Conservation (phyloP, 1,139 yeast genomes). For the Taphrina flavorubra region DNA sequence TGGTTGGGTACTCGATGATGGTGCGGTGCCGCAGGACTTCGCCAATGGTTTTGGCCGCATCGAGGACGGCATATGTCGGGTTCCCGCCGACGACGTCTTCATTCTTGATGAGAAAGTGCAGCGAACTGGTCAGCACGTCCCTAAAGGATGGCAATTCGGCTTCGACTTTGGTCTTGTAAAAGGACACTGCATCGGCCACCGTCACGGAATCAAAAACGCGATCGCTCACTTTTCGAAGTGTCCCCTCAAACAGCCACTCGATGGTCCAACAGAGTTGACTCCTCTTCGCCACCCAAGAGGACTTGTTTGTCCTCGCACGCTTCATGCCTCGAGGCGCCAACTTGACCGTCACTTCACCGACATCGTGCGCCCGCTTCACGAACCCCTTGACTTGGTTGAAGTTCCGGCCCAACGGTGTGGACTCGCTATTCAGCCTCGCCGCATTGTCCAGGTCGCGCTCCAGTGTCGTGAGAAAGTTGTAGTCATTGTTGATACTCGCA, state of each 20-base stretch:
- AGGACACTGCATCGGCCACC: constrained; percentile 13
- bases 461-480: constrained; percentile 70
- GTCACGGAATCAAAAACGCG: constrained; percentile 33
- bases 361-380: constrained; percentile 47
- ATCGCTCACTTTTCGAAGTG: constrained; percentile 22
- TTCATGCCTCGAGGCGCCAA: constrained; percentile 78
- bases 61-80: constrained; percentile 13
- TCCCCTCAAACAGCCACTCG: constrained; percentile 53
- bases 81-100: constrained; percentile 13
- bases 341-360: constrained; percentile 61
- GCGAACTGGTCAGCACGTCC: not conserved
- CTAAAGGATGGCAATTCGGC: constrained; percentile 6
- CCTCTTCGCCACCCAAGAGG: constrained; percentile 72
- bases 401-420: constrained; percentile 46
- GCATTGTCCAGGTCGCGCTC: constrained; percentile 66
- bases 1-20: constrained; percentile 38
- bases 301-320: constrained; percentile 67
- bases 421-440: constrained; percentile 48
- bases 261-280: constrained; percentile 77
- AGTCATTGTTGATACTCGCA: constrained; percentile 73
- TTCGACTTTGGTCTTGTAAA: not conserved
- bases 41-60: constrained; percentile 1
- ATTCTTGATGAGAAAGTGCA: constrained; percentile 8
- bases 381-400: constrained; percentile 36
- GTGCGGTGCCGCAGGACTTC: constrained; percentile 36